phyloP scores from a whole-genome alignment of 2,329 filamentous ascomycete genomes.

The Alternaria ethzedia region DNA sequence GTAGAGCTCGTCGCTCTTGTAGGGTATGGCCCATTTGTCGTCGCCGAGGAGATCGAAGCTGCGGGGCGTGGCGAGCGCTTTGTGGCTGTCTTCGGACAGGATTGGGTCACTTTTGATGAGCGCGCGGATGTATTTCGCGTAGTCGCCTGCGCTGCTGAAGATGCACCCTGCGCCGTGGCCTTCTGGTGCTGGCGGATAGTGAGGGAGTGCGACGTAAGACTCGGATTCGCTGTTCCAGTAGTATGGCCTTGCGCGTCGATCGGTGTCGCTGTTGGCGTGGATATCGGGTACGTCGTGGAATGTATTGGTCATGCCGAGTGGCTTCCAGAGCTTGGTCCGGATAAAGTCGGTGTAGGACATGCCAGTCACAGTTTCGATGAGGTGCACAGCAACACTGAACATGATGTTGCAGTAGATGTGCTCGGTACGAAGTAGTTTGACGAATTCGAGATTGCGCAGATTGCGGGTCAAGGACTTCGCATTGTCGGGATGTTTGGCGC shows the following conservation, averaged over 20 bases:
- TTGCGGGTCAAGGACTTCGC: slow-evolving; percentile 22
- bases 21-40: neutral
- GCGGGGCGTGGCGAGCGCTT: slow-evolving; percentile 22
- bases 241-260: neutral
- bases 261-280: neutral
- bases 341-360: neutral
- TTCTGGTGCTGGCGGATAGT: slow-evolving; percentile 17
- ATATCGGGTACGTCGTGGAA: neutral
- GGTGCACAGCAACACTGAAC: slow-evolving; percentile 57
- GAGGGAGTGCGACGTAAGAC: neutral
- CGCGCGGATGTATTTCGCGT: slow-evolving; percentile 32
- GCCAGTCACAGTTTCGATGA: slow-evolving; percentile 53
- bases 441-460: slow-evolving; percentile 54
- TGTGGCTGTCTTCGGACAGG: slow-evolving; percentile 15
- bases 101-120: slow-evolving; percentile 19
- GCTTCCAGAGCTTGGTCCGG: neutral
- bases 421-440: slow-evolving; percentile 48
- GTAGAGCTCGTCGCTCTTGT: neutral
- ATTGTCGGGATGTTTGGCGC: neutral
- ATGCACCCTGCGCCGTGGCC: slow-evolving; percentile 32
- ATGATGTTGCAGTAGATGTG: slow-evolving; percentile 62
- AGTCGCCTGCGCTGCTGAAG: slow-evolving; percentile 27
- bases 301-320: neutral
- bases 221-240: neutral
- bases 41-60: neutral